Evolutionary conservation across 305 asterid species (phyloP), one percentile per base, ranked within the genome.

Genomic region (Fraxinus angustifolia): DNA sequence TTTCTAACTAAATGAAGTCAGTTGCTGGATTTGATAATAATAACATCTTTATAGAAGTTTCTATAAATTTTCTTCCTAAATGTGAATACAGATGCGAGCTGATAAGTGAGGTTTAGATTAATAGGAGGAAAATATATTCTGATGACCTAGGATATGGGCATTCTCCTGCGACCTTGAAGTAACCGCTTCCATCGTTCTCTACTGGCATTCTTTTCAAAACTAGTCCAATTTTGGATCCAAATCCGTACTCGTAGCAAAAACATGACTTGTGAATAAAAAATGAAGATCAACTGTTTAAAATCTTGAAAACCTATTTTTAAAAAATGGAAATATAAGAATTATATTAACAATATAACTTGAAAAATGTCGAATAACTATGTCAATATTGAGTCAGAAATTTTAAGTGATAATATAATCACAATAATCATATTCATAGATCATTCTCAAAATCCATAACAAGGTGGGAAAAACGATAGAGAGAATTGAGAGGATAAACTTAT

Each of bases 191-290:
- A 67, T 17, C 3, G 16, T 31, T 30, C 11, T 77, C 50, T 79
- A 16, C 56, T 45, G 11, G 45, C 45, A 77, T 67, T 78, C 42
- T 14, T 34, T 73, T 33, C 17, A 40, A 73, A 78, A 78, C 74
- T n/a, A 60, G 58, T 70, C 45, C 79, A 79, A 30, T 70, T 14
- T n/a, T 40, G 33, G 78, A 50, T 70, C 30, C 77, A 53, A n/a
- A 83, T 73, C 23, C 53, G 7, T 58, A 40, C 71, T 74, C 30
- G 53, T 34, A 7, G 75, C 67, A 38, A 45, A 42, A 38, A 45
- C 73, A 17, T 35, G 72, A 71, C 73, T 17, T 11, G 80, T 21
- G 72, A 56, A 58, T 17, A 58, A 17, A 56, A 58, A 58, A 19
- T 58, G 68, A 58, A 17, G 68, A 58, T 19, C 30, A 58, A 19